phyloP scores from a whole-genome alignment of 2,329 filamentous ascomycete species.

The Magnaporthiopsis incrustans region DNA sequence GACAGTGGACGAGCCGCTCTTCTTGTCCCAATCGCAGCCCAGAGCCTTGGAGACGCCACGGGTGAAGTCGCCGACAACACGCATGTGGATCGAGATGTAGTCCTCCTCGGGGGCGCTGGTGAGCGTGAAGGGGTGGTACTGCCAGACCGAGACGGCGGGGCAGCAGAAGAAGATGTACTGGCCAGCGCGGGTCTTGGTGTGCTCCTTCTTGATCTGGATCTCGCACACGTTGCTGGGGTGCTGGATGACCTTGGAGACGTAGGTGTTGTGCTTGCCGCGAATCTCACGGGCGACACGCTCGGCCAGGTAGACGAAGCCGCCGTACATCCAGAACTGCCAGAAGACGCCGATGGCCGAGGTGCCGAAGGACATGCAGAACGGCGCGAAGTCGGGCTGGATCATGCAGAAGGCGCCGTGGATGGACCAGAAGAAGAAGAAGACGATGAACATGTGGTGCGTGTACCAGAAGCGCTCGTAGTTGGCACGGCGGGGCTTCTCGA shows the following conservation, averaged over 20 bases:
- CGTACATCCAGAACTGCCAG: slow-evolving; percentile 84
- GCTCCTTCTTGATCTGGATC: slow-evolving; percentile 86
- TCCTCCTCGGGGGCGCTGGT: slow-evolving; percentile 85
- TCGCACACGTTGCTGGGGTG: slow-evolving; percentile 84
- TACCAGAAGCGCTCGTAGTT: slow-evolving; percentile 92
- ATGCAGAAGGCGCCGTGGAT: slow-evolving; percentile 84
- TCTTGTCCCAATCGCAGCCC: slow-evolving; percentile 66
- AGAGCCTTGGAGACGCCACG: slow-evolving; percentile 59
- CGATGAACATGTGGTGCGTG: slow-evolving; percentile 77
- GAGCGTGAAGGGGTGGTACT: slow-evolving; percentile 77
- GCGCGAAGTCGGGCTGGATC: slow-evolving; percentile 76
- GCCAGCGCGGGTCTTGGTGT: slow-evolving; percentile 72
- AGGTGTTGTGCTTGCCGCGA: slow-evolving; percentile 73
- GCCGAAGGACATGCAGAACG: slow-evolving; percentile 65
- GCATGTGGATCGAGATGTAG: slow-evolving; percentile 81
- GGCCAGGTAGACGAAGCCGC: slow-evolving; percentile 71
- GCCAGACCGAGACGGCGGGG: slow-evolving; percentile 78
- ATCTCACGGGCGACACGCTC: slow-evolving; percentile 73
- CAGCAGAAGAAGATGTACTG: slow-evolving; percentile 89
- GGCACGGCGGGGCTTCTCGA: slow-evolving; percentile 68
- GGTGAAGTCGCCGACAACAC: slow-evolving; percentile 77
- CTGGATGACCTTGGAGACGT: slow-evolving; percentile 82
- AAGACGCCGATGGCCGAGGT: slow-evolving; percentile 65
- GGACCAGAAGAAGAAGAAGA: slow-evolving; percentile 90
- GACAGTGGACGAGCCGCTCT: slow-evolving; percentile 51